phyloP scores from a whole-genome alignment of 1,284 basidiomycete genomes.

The Cryptococcus sp. region DNA sequence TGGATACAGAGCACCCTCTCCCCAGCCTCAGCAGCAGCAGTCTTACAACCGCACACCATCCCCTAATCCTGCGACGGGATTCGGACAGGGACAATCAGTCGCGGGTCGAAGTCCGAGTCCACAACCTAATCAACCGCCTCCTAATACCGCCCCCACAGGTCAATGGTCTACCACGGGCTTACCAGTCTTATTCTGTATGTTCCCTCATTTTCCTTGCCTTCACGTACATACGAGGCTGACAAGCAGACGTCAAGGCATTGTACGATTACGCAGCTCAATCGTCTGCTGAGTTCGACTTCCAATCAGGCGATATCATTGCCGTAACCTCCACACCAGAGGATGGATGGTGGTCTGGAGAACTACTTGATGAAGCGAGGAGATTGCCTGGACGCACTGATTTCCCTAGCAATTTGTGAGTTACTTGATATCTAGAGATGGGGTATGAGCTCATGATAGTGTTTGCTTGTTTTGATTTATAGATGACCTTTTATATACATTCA shows the following conservation, averaged over 20 bases:
- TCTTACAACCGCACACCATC: conserved; percentile 13
- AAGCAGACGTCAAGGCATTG: conserved; percentile 68
- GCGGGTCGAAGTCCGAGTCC: conserved; percentile 31
- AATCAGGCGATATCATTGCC: conserved; percentile 84
- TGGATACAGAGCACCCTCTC: background rate
- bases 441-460: background rate
- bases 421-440: background rate
- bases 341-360: conserved; percentile 77
- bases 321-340: conserved; percentile 87
- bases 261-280: conserved; percentile 84
- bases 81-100: conserved; percentile 7
- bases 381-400: conserved; percentile 76
- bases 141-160: conserved; percentile 43
- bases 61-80: conserved; percentile 14
- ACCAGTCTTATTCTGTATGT: conserved; percentile 47
- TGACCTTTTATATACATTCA: background rate
- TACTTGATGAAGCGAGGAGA: conserved; percentile 78
- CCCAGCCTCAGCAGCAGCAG: background rate
- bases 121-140: conserved; percentile 36
- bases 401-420: conserved; percentile 74
- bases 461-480: conserved; percentile 1
- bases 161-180: conserved; percentile 45
- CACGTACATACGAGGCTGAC: background rate
- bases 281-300: conserved; percentile 68
- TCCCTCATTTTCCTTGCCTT: background rate